These are phyloP conservation scores for Rhodotorula sp. DNA, from an alignment of 1,284 basidiomycete species.

Conservation along the genomic window DNA sequence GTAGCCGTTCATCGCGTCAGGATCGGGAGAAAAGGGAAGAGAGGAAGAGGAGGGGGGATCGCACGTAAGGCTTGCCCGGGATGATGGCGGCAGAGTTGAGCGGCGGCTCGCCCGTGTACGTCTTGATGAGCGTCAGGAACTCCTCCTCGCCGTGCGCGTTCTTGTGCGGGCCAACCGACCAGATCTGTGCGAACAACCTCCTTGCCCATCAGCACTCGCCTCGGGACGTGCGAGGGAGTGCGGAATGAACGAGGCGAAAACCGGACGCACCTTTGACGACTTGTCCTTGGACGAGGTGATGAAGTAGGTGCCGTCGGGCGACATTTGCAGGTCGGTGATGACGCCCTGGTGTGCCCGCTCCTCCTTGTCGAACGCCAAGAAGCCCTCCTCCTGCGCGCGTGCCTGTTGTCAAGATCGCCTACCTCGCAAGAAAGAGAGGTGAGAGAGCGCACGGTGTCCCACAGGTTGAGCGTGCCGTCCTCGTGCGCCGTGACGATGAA, in stretches of 20 bases:
- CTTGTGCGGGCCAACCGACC: slow-evolving; percentile 55
- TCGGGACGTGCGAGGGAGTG: too few relatives aligned
- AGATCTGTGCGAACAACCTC: slow-evolving; percentile 22
- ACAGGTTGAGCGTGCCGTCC: slow-evolving; percentile 88
- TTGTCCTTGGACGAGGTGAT: slow-evolving; percentile 97
- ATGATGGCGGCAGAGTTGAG: slow-evolving; percentile 91
- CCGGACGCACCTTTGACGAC: slow-evolving; percentile 72
- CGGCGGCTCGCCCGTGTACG: slow-evolving; percentile 89
- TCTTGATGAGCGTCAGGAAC: slow-evolving; percentile 82
- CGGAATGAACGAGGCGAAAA: background rate
- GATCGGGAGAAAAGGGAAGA: background rate
- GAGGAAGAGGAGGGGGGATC: slow-evolving; percentile 41
- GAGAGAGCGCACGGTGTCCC: slow-evolving; percentile 42
- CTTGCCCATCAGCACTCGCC: background rate
- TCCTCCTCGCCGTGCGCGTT: slow-evolving; percentile 82
- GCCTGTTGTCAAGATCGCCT: slow-evolving; percentile 44
- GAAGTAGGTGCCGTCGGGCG: slow-evolving; percentile 88
- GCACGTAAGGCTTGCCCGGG: slow-evolving; percentile 72
- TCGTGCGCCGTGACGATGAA: slow-evolving; percentile 93
- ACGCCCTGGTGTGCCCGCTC: slow-evolving; percentile 68
- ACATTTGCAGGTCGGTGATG: slow-evolving; percentile 91
- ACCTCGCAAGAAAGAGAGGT: too few relatives aligned
- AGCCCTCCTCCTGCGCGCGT: slow-evolving; percentile 82
- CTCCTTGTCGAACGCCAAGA: slow-evolving; percentile 66
- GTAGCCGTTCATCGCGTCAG: background rate